Percentiles rank a stretch among this genome's conserved stretches.
Evolutionary conservation across 352 stramenopile genomes (phyloP).

Genomic region (Phytophthora fragariae): DNA sequence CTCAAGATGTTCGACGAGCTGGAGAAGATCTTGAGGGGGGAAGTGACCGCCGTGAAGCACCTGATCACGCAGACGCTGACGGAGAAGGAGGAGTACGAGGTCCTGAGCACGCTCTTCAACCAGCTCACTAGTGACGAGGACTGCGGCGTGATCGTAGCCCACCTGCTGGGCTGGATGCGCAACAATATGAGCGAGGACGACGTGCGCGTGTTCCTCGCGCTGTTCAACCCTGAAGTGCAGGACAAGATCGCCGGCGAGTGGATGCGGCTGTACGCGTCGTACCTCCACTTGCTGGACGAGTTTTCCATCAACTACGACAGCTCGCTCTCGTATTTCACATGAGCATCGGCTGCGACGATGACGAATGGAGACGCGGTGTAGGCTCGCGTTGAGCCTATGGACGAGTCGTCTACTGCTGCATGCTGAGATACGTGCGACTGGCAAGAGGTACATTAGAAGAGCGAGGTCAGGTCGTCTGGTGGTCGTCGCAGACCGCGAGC

Average conservation of each 20-base stretch:
- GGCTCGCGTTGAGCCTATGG: not conserved
- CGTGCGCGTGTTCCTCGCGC: constrained; percentile 55
- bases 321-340: constrained; percentile 74
- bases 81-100: constrained; percentile 64
- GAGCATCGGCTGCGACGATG: constrained; percentile 19
- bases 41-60: constrained; percentile 59
- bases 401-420: constrained; percentile 1
- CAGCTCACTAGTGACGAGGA: constrained; percentile 62
- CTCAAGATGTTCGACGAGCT: constrained; percentile 58
- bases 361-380: constrained; percentile 4
- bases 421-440: not conserved
- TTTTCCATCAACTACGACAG: constrained; percentile 72
- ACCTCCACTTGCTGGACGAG: constrained; percentile 70
- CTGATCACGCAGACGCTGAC: constrained; percentile 61
- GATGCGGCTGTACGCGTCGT: constrained; percentile 74
- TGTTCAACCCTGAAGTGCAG: constrained; percentile 63
- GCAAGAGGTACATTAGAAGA: constrained; percentile 23
- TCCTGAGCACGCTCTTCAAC: constrained; percentile 70
- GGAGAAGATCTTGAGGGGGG: constrained; percentile 62
- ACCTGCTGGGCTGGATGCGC: constrained; percentile 79
- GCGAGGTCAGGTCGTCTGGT: constrained; percentile 23
- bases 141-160: constrained; percentile 58
- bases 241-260: constrained; percentile 69
- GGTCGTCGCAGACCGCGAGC: constrained; percentile 15
- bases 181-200: constrained; percentile 57